Base-by-base conservation (phyloP, 2,329 filamentous ascomycete species). In the Eurotiales sp. region DNA sequence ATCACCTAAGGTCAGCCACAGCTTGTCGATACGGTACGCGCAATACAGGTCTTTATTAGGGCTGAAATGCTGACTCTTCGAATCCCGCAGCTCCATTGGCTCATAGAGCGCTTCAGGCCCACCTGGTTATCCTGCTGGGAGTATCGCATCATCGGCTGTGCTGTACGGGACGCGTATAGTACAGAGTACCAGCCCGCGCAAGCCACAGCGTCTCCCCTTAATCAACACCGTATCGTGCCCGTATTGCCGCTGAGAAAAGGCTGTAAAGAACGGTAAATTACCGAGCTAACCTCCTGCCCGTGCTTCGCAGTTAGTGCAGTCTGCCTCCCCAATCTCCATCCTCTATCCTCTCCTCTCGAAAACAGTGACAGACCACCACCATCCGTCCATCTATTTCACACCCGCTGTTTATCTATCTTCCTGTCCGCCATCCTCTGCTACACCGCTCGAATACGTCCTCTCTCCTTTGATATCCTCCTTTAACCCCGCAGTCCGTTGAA, bases 291-390 rank as follows among this genome's bases (percentile, higher is more conserved):
- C 25, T 27, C 25, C 25, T 27, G 25, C 25, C 25, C 25, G 25
- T 36, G 32, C 15, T 5, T 36, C 32, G 14, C n/a, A n/a, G 30
- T 34, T 34, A 34, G 30, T 19, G n/a, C 32, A 34, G 47, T 36
- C 47, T 27, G 40, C 25, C 40, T 50, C 40, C 42, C 47, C 47
- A 50, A 50, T 50, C 47, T 50, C 46, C 46, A 49, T 49, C 46
- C 46, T 50, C 47, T 34, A 25, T 25, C 42, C 46, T 50, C 39
- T 42, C 39, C 27, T 37, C 29, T 50, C 40, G 30, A 50, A 50
- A 50, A 49, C 46, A 49, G 46, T 42, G 37, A 50, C n/a, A n/a
- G n/a, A n/a, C n/a, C n/a, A n/a, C 21, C 21, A 39, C 36, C 15
- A 34, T 32, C 37, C 37, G 36, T 50, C 45, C 40, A 50, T 50